Percentiles rank a stretch among this genome's conserved stretches.
Conservation (phyloP, 257 asterid genomes). For the Ocimum tenuiflorum region DNA sequence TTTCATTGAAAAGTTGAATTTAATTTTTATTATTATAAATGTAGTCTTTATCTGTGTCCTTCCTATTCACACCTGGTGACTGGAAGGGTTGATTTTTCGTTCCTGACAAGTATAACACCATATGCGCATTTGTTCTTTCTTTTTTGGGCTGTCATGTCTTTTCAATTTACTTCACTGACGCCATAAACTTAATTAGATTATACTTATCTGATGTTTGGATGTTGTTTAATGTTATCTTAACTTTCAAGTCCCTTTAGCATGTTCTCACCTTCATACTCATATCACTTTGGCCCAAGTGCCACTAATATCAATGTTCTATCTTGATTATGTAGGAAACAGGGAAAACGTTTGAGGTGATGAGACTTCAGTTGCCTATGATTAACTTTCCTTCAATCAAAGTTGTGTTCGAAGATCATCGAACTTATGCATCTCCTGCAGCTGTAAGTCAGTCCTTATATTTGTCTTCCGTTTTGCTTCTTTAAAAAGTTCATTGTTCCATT, state of each 20-base stretch:
- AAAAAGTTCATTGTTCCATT: background rate
- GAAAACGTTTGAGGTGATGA: constrained; percentile 62
- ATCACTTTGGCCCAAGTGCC: constrained; percentile 9
- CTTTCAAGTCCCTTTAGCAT: constrained; percentile 12
- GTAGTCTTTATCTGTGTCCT: constrained; percentile 11
- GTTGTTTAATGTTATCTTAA: background rate
- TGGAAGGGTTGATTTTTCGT: background rate
- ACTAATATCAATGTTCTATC: constrained; percentile 19
- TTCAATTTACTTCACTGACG: background rate
- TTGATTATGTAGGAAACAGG: constrained; percentile 73
- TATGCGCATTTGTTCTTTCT: background rate
- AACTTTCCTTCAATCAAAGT: constrained; percentile 55
- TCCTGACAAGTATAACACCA: background rate
- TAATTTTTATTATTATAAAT: background rate
- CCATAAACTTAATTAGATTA: background rate
- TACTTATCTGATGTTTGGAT: background rate
- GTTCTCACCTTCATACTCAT: constrained; percentile 11
- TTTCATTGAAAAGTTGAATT: background rate
- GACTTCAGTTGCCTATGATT: constrained; percentile 86
- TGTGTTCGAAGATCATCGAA: constrained; percentile 85
- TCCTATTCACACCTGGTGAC: background rate
- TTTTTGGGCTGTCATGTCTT: background rate
- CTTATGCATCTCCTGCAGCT: constrained; percentile 79
- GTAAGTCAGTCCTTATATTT: constrained; percentile 47
- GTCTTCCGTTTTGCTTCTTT: constrained; percentile 10